Evolutionary conservation across 2,329 filamentous ascomycete species (phyloP).

Genomic region (Hypoxylon sp.): DNA sequence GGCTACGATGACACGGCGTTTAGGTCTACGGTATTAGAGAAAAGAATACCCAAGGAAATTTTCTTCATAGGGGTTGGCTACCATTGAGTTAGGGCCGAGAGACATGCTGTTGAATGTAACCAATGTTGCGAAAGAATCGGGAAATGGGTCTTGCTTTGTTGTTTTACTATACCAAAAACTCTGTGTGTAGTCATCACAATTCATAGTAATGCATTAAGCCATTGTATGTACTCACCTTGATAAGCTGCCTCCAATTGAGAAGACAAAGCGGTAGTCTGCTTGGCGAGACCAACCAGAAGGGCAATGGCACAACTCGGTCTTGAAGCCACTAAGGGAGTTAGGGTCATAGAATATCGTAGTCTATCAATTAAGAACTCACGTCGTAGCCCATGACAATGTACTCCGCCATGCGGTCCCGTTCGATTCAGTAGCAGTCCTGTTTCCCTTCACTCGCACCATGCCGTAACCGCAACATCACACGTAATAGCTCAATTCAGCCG

Average conservation of each 20-base stretch:
- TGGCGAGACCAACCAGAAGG: slow-evolving; percentile 13
- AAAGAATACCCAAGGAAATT: neutral
- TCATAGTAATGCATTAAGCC: slow-evolving; percentile 12
- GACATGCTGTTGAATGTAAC: neutral
- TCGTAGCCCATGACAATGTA: slow-evolving; percentile 32
- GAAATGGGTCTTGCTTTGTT: slow-evolving; percentile 4
- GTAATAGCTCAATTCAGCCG: slow-evolving; percentile 57
- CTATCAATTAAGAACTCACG: slow-evolving; percentile 52
- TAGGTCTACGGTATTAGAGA: slow-evolving; percentile 26
- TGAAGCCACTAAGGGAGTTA: slow-evolving; percentile 52
- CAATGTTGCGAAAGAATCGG: neutral
- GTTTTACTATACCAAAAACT: slow-evolving; percentile 14
- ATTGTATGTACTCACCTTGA: slow-evolving; percentile 37
- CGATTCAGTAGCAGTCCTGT: neutral
- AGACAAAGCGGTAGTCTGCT: neutral
- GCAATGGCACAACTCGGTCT: slow-evolving; percentile 27
- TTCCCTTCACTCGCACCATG: neutral
- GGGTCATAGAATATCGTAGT: slow-evolving; percentile 49
- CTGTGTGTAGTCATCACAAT: slow-evolving; percentile 35
- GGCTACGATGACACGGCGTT: neutral
- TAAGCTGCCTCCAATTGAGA: slow-evolving; percentile 2
- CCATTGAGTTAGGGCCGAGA: slow-evolving; percentile 2
- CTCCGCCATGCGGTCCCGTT: slow-evolving; percentile 17
- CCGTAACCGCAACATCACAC: neutral
- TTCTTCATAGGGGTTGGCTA: neutral